Conservation (phyloP, 2,329 filamentous ascomycete genomes). For the Apiospora rasikravindrae region DNA sequence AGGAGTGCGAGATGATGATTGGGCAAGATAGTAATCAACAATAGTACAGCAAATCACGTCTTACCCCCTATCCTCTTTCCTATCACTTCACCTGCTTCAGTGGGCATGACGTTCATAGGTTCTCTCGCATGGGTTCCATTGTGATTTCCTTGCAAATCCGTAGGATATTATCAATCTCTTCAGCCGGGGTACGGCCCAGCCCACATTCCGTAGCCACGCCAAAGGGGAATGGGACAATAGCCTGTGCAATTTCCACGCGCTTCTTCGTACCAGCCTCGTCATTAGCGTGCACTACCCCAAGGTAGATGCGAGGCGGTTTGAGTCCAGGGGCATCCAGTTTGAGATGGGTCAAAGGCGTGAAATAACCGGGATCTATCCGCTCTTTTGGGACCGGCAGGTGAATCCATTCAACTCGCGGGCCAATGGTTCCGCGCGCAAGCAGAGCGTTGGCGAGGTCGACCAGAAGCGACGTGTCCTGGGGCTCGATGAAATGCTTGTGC, state of each 20-base stretch:
- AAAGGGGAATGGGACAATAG: constrained; percentile 30
- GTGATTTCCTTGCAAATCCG: constrained; percentile 31
- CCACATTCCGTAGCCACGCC: constrained; percentile 34
- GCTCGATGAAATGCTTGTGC: constrained; percentile 32
- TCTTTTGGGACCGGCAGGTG: constrained; percentile 34
- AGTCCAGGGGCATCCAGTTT: constrained; percentile 26
- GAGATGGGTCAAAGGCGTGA: constrained; percentile 29
- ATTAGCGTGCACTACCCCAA: constrained; percentile 33
- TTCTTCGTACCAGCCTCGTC: constrained; percentile 32
- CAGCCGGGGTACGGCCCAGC: constrained; percentile 32
- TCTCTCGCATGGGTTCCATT: constrained; percentile 13
- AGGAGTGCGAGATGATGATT: neutral
- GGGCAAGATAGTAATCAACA: neutral
- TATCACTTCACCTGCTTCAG: no score
- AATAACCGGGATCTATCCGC: constrained; percentile 31
- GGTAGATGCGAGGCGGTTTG: constrained; percentile 29
- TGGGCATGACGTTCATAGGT: neutral
- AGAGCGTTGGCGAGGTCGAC: constrained; percentile 31
- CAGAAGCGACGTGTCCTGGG: constrained; percentile 18
- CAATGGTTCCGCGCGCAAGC: constrained; percentile 28
- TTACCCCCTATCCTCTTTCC: no score
- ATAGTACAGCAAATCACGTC: neutral
- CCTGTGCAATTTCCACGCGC: constrained; percentile 31
- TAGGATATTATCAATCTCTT: constrained; percentile 33
- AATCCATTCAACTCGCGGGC: constrained; percentile 31